These are phyloP conservation scores for Vigna trinervia DNA, from an alignment of 306 rosid genomes.

Conservation along the genomic window DNA sequence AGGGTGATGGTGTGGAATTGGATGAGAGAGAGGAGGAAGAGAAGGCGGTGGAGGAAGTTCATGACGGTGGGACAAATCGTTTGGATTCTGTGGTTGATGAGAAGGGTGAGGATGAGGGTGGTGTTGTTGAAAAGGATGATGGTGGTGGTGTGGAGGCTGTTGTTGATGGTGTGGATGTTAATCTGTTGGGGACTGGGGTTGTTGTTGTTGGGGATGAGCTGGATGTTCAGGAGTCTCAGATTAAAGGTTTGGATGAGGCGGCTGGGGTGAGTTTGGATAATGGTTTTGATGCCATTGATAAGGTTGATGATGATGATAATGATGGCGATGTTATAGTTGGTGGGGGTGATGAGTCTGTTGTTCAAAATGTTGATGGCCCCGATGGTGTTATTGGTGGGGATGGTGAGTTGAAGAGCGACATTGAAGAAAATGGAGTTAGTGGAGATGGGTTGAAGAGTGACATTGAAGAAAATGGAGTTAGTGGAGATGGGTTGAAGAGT, in stretches of 20 bases:
- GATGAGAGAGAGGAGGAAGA: background rate
- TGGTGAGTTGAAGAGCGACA: background rate
- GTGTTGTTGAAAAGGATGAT: slow-evolving; percentile 31
- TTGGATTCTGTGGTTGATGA: slow-evolving; percentile 40
- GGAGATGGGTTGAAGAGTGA: slow-evolving; percentile 33
- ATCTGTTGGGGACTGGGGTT: slow-evolving; percentile 47
- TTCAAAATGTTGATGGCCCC: slow-evolving; percentile 16
- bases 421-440: slow-evolving; percentile 3
- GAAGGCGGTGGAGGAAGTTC: background rate
- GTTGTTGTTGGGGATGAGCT: slow-evolving; percentile 58
- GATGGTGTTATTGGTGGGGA: background rate
- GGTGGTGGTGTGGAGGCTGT: slow-evolving; percentile 48
- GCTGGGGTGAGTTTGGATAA: slow-evolving; percentile 53
- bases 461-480: slow-evolving; percentile 19
- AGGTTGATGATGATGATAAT: slow-evolving; percentile 38
- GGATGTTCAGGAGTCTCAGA: slow-evolving; percentile 51
- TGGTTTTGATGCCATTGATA: slow-evolving; percentile 52
- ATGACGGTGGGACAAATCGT: slow-evolving; percentile 36
- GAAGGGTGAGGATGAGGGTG: background rate
- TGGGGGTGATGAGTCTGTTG: slow-evolving; percentile 22
- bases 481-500: slow-evolving; percentile 17
- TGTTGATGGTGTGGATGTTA: slow-evolving; percentile 48
- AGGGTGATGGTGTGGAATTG: background rate
- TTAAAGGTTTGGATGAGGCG: slow-evolving; percentile 45
- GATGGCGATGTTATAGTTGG: background rate